Base-by-base conservation (phyloP, 371 early-diverging fungal species). In the Haplosporangium sp. region DNA sequence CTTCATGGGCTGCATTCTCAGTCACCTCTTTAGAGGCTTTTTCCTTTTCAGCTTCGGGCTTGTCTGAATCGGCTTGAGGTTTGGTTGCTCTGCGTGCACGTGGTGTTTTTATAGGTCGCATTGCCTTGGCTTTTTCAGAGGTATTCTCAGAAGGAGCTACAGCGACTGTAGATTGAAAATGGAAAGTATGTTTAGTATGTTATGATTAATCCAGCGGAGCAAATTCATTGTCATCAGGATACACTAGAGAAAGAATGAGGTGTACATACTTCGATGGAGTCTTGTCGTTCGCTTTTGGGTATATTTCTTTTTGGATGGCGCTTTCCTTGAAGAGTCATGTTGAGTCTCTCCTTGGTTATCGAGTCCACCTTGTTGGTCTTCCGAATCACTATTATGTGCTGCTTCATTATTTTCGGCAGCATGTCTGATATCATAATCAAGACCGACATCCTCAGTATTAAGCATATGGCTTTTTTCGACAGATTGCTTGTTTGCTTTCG, bases 241-340 rank as follows among this genome's bases (percentile, higher is more conserved):
- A 27, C 27, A 27, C 27, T 27, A 27, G 27, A 27, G 27, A 27
- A 27, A 27, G 27, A 27, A 0, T 27, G 7, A 27, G 3, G 19
- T 19, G 9, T 27, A 60, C 75, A 53, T 72, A 81, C 82, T 81
- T 17, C 63, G 60, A 40, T 75, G 82, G 55, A 81, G 72, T 13
- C 75, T 71, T 0, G 82, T 81, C 6, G 66, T 59, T 53, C 82
- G 53, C 55, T 81, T 81, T 48, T 81, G 82, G 63, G 82, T 81
- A 71, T 69, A 74, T 75, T 56, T 71, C 71, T 74, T 81, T 34
- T 40, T 65, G 9, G 75, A 69, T 8, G 56, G 50, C 15, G 67
- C 42, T n/a, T 55, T 59, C 10, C 20, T 34, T 7, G 20, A 39
- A 13, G 52, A 19, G 2, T 35, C 63, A n/a, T 48, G 11, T 37